These are phyloP conservation scores for Alternaria triticimaculans DNA, from an alignment of 2,329 filamentous ascomycete genomes.

Conservation along the genomic window DNA sequence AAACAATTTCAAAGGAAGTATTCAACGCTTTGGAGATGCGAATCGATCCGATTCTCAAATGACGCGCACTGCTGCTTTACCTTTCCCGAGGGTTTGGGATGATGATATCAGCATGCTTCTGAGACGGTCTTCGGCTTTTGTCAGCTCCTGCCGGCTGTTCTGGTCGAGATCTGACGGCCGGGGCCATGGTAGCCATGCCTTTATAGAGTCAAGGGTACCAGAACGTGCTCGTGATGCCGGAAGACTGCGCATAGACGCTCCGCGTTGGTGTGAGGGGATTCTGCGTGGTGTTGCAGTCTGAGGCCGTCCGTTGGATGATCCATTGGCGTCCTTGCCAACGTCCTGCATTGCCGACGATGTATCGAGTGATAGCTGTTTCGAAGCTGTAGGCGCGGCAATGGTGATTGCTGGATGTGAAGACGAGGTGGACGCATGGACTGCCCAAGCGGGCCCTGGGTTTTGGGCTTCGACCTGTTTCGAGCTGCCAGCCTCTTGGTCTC, in stretches of 20 bases:
- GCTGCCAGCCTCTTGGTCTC: conserved; percentile 23
- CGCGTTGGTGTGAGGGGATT: conserved; percentile 26
- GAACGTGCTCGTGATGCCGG: conserved; percentile 31
- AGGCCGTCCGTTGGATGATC: conserved; percentile 12
- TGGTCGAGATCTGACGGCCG: conserved; percentile 27
- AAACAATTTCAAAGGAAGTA: background rate
- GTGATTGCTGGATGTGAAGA: conserved; percentile 43
- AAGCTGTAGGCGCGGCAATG: conserved; percentile 41
- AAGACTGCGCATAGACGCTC: conserved; percentile 30
- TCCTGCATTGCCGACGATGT: conserved; percentile 37
- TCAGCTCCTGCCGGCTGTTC: conserved; percentile 29
- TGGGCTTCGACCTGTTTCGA: conserved; percentile 15
- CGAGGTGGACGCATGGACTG: conserved; percentile 32
- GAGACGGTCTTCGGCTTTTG: conserved; percentile 40
- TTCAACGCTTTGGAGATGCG: background rate
- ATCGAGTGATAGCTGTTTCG: conserved; percentile 46
- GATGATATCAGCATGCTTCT: conserved; percentile 40
- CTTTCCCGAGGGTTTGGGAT: conserved; percentile 34
- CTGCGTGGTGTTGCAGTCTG: conserved; percentile 19
- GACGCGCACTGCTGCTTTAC: conserved; percentile 33
- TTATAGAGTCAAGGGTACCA: conserved; percentile 38
- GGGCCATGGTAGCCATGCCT: conserved; percentile 48
- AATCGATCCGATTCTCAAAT: conserved; percentile 12
- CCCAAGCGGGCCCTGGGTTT: conserved; percentile 34
- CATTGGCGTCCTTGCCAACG: conserved; percentile 16